Evolutionary conservation across 1,139 yeast species (phyloP).

Genomic region (Zhuliangozyma parablackwelliae): DNA sequence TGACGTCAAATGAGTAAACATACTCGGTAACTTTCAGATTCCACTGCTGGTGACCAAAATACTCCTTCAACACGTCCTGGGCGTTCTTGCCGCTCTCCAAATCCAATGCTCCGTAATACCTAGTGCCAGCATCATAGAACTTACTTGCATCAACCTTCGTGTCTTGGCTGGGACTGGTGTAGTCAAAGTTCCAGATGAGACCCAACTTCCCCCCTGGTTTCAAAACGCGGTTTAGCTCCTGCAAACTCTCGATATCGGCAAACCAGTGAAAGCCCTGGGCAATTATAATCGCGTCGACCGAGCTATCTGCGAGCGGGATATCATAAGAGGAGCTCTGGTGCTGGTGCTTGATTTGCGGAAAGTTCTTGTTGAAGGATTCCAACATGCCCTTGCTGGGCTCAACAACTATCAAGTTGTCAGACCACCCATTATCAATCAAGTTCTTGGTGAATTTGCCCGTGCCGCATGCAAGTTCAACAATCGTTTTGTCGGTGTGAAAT

Average conservation of each 20-base stretch:
- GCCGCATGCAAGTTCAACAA: constrained; percentile 61
- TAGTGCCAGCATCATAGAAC: constrained; percentile 9
- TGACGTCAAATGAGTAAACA: constrained; percentile 25
- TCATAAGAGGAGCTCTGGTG: constrained; percentile 43
- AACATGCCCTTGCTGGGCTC: constrained; percentile 65
- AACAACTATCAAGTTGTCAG: constrained; percentile 34
- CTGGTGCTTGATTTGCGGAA: constrained; percentile 37
- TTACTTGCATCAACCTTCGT: constrained; percentile 3
- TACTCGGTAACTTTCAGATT: constrained; percentile 19
- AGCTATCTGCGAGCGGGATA: constrained; percentile 42
- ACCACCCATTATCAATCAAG: constrained; percentile 40
- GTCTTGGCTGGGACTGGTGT: constrained; percentile 17
- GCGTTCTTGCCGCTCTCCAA: constrained; percentile 2
- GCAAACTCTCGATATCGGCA: constrained; percentile 44
- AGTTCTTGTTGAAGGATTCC: constrained; percentile 39
- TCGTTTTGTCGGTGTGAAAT: constrained; percentile 19
- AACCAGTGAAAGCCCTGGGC: constrained; percentile 76
- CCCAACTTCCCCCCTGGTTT: constrained; percentile 48
- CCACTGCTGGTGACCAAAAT: constrained; percentile 20
- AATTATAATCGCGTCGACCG: constrained; percentile 50
- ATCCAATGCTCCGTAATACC: constrained; percentile 5
- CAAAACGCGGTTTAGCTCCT: constrained; percentile 51
- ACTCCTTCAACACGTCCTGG: constrained; percentile 8
- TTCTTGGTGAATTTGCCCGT: constrained; percentile 62
- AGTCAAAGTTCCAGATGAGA: constrained; percentile 61